A percentile compares a stretch with the other conserved stretches of the same genome.
phyloP scores from a whole-genome alignment of 2,329 filamentous ascomycete species.

The Colletotrichum sp. region DNA sequence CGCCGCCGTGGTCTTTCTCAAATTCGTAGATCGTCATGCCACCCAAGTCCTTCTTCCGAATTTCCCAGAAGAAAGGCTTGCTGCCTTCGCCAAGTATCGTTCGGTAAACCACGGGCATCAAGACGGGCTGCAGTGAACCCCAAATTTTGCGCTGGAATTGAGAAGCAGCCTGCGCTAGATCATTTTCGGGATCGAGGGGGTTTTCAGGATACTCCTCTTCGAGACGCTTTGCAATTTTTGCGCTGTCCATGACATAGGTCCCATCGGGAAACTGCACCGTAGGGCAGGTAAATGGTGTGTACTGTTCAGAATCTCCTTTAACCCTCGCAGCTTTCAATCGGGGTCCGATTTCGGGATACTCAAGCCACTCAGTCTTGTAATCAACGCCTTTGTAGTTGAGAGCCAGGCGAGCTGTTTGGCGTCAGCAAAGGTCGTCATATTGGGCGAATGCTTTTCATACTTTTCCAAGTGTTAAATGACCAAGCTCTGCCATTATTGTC shows the following conservation, averaged over 20 bases:
- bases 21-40: slow-evolving; percentile 60
- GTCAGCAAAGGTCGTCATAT: background rate
- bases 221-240: slow-evolving; percentile 61
- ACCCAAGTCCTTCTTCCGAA: slow-evolving; percentile 47
- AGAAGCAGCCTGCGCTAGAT: slow-evolving; percentile 49
- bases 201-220: slow-evolving; percentile 65
- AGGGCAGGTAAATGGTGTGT: slow-evolving; percentile 57
- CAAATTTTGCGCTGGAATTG: slow-evolving; percentile 39
- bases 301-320: slow-evolving; percentile 46
- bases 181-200: slow-evolving; percentile 61
- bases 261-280: slow-evolving; percentile 60
- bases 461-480: slow-evolving; percentile 77
- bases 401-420: slow-evolving; percentile 59
- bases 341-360: slow-evolving; percentile 69
- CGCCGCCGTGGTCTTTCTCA: slow-evolving; percentile 50
- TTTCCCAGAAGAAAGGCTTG: slow-evolving; percentile 59
- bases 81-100: slow-evolving; percentile 57
- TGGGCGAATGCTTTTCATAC: slow-evolving; percentile 39
- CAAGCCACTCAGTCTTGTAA: slow-evolving; percentile 73
- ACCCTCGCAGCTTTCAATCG: slow-evolving; percentile 52
- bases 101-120: slow-evolving; percentile 53
- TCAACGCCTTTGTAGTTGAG: slow-evolving; percentile 72
- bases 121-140: slow-evolving; percentile 41
- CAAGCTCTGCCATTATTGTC: slow-evolving; percentile 52
- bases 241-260: slow-evolving; percentile 68